Base-by-base conservation (phyloP, 2,329 filamentous ascomycete genomes). In the Aspergillus pseudoglaucus region DNA sequence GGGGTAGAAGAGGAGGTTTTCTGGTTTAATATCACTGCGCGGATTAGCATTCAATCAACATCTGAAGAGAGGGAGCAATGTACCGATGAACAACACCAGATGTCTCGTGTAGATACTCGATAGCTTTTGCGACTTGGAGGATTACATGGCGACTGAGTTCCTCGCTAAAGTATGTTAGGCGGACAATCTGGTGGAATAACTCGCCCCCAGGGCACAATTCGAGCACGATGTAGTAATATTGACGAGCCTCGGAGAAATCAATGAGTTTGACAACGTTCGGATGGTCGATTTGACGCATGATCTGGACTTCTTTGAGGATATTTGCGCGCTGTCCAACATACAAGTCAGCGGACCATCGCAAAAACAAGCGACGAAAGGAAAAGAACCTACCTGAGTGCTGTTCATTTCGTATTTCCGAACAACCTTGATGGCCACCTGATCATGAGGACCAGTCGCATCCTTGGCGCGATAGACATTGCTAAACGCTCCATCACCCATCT, bases 331-430 rank as follows among this genome's bases (percentile, higher is more conserved):
- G 68, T 55, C 55, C 49, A 54, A 18, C 17, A 39, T 14, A 35
- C 15, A n/a, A 35, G 14, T 35, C 12, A 30, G 25, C 9, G 25
- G 12, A 17, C 14, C 33, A 17, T 35, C 61, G 71, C 46, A 56
- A 52, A 48, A 66, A 64, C 80, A 80, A 76, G 78, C 68, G 66
- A 71, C 35, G 53, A 50, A 60, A 48, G 51, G 49, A 57, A 59
- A 53, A 51, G 51, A 51, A 38, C 85, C 90, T 81, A 98, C 93
- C 89, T 97, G 93, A 77, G 86, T 90, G 57, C 85, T 90, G 74
- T 95, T 97, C 88, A 98, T 96, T 73, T 98, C 93, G 68, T 89
- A 97, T 74, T 97, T 97, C 64, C 93, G 87, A 55, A 98, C 93
- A 45, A 98, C 93, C 72, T 98, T 98, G 78, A 98, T 97, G 59